These are phyloP conservation scores for Aspergillus neotritici DNA, from an alignment of 2,329 filamentous ascomycete genomes.

Conservation along the genomic window DNA sequence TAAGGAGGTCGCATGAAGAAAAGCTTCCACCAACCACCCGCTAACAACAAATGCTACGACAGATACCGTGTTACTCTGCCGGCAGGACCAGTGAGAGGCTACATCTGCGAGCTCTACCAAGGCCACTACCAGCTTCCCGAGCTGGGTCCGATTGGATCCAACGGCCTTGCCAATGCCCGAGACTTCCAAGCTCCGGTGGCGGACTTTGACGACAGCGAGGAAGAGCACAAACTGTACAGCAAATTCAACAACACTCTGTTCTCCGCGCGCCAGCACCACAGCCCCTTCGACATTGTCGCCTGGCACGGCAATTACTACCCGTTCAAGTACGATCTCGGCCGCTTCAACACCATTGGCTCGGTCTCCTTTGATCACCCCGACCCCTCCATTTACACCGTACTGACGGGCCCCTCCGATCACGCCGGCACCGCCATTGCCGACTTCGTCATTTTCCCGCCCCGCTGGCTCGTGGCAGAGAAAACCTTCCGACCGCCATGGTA, in stretches of 20 bases:
- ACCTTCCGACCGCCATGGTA: conserved; percentile 60
- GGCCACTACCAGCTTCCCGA: conserved; percentile 67
- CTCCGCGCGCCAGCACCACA: conserved; percentile 60
- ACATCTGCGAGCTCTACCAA: conserved; percentile 69
- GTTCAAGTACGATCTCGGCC: conserved; percentile 74
- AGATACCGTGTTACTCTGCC: conserved; percentile 64
- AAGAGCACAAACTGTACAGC: conserved; percentile 49
- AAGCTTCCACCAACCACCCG: too few relatives aligned
- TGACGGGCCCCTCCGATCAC: conserved; percentile 54
- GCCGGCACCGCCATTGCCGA: conserved; percentile 59
- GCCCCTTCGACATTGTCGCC: conserved; percentile 71
- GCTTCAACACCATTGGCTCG: conserved; percentile 68
- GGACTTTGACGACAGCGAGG: conserved; percentile 59
- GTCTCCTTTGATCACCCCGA: conserved; percentile 74
- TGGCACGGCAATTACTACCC: conserved; percentile 79
- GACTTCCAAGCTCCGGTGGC: conserved; percentile 73
- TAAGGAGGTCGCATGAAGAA: conserved; percentile 8
- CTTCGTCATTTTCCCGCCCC: conserved; percentile 60
- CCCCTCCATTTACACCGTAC: conserved; percentile 68
- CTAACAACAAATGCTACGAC: not conserved
- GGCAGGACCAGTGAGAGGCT: conserved; percentile 60
- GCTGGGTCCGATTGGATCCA: conserved; percentile 67
- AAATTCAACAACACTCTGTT: conserved; percentile 67
- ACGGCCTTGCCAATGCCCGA: conserved; percentile 66
- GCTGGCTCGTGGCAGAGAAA: conserved; percentile 57